Evolutionary conservation across 129 eudicot species (phyloP).

Genomic region (sunflower (Helianthus annuus)): DNA sequence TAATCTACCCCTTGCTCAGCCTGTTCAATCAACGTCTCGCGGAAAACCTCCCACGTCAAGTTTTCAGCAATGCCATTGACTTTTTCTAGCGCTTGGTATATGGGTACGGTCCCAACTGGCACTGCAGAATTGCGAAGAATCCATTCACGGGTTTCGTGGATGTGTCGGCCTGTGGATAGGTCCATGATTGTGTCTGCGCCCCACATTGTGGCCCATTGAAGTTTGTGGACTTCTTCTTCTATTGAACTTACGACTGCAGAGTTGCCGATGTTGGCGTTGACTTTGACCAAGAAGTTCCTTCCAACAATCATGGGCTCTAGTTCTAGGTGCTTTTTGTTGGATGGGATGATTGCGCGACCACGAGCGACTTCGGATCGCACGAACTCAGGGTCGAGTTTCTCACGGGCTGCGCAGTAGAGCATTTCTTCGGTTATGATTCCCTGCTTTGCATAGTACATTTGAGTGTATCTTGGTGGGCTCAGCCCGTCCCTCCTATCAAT

Average conservation of each 20-base stretch:
- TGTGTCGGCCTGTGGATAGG: constrained; percentile 94
- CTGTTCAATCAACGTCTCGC: constrained; percentile 95
- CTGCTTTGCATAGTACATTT: constrained; percentile 93
- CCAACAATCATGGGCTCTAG: constrained; percentile 98
- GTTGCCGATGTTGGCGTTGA: constrained; percentile 93
- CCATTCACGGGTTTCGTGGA: constrained; percentile 99
- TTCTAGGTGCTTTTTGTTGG: constrained; percentile 88
- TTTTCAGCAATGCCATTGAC: constrained; percentile 91
- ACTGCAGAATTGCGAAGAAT: constrained; percentile 92
- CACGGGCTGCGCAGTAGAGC: constrained; percentile 95
- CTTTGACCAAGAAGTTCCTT: constrained; percentile 90
- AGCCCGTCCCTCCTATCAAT: constrained; percentile 70
- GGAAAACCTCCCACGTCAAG: constrained; percentile 89
- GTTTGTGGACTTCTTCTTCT: constrained; percentile 97
- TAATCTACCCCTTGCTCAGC: constrained; percentile 99
- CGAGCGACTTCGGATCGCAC: constrained; percentile 97
- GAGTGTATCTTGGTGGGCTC: constrained; percentile 83
- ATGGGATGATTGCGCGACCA: constrained; percentile 99
- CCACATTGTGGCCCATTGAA: constrained; percentile 99
- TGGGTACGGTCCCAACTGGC: constrained; percentile 94
- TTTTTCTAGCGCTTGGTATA: constrained; percentile 94
- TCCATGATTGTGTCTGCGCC: constrained; percentile 99
- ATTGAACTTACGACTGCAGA: constrained; percentile 97
- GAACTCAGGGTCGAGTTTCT: constrained; percentile 91
- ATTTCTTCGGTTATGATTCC: constrained; percentile 92